These are phyloP conservation scores for Starmerella gropengiesseri DNA, from an alignment of 805 yeast species.

Conservation along the genomic window DNA sequence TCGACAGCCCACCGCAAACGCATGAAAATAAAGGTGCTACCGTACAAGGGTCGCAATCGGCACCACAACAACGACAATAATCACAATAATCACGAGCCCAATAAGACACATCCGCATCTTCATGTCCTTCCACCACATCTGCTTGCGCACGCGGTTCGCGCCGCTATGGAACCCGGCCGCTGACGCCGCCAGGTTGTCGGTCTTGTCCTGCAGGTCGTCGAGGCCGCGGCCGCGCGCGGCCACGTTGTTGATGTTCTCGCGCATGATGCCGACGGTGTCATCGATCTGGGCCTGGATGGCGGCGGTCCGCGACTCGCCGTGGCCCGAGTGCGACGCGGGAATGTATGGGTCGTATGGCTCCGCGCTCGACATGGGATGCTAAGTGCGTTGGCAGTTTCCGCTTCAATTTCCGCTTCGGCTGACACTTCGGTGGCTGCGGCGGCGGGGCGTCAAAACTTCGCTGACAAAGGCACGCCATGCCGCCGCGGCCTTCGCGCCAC, in stretches of 20 bases:
- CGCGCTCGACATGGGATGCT: constrained; percentile 50
- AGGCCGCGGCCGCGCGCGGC: constrained; percentile 91
- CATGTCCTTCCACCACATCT: constrained; percentile 98
- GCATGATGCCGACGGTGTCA: constrained; percentile 94
- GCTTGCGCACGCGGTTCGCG: constrained; percentile 93
- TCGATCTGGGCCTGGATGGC: constrained; percentile 86
- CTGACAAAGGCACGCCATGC: too few relatives aligned
- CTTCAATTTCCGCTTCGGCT: not conserved
- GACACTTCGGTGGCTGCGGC: not conserved
- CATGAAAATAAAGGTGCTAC: constrained; percentile 1
- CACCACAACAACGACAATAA: constrained; percentile 77
- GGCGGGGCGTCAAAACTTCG: too few relatives aligned
- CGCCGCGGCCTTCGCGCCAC: not conserved
- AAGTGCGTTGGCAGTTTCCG: too few relatives aligned
- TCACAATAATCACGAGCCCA: constrained; percentile 61
- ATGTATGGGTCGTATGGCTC: constrained; percentile 81
- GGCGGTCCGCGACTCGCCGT: constrained; percentile 43
- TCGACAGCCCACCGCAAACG: too few relatives aligned
- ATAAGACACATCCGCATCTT: constrained; percentile 89
- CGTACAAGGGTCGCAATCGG: constrained; percentile 84
- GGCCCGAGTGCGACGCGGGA: constrained; percentile 34
- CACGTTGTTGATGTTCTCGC: constrained; percentile 91
- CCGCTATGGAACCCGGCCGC: constrained; percentile 95
- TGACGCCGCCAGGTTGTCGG: constrained; percentile 80
- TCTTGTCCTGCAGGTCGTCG: constrained; percentile 83